Conservation (phyloP, 1,284 basidiomycete genomes). For the Pascua sp. region DNA sequence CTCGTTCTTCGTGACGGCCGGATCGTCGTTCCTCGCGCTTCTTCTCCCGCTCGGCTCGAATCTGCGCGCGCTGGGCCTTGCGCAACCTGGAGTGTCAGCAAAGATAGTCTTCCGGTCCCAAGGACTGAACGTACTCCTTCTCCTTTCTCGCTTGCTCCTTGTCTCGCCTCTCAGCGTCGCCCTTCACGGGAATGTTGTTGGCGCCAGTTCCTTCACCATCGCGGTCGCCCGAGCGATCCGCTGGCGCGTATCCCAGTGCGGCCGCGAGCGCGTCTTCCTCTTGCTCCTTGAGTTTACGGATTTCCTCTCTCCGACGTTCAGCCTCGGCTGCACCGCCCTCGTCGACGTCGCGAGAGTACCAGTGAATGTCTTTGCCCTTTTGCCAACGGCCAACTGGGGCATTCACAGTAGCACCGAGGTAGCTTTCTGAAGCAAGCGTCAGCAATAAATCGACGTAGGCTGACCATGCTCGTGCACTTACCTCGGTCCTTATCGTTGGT, state of each 20-base stretch:
- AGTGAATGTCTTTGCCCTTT: conserved; percentile 90
- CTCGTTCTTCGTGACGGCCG: not conserved
- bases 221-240: conserved; percentile 18
- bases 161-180: conserved; percentile 36
- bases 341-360: conserved; percentile 70
- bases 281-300: conserved; percentile 72
- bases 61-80: conserved; percentile 44
- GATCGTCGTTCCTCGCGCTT: not conserved
- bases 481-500: conserved; percentile 87
- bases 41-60: conserved; percentile 38
- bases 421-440: conserved; percentile 59
- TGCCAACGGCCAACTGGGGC: conserved; percentile 91
- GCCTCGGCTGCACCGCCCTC: conserved; percentile 51
- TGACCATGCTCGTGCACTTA: conserved; percentile 43
- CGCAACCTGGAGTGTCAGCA: conserved; percentile 22
- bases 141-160: conserved; percentile 40
- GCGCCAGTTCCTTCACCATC: conserved; percentile 27
- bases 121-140: conserved; percentile 40
- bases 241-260: conserved; percentile 60
- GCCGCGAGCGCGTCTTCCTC: conserved; percentile 80
- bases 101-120: not conserved
- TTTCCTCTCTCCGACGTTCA: conserved; percentile 56
- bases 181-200: conserved; percentile 33
- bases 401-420: conserved; percentile 86
- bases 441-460: not conserved